Evolutionary conservation across 768 basidiomycete genomes (phyloP), one percentile per base, ranked within the genome.

Genomic region (Lanmaoa rubissima): DNA sequence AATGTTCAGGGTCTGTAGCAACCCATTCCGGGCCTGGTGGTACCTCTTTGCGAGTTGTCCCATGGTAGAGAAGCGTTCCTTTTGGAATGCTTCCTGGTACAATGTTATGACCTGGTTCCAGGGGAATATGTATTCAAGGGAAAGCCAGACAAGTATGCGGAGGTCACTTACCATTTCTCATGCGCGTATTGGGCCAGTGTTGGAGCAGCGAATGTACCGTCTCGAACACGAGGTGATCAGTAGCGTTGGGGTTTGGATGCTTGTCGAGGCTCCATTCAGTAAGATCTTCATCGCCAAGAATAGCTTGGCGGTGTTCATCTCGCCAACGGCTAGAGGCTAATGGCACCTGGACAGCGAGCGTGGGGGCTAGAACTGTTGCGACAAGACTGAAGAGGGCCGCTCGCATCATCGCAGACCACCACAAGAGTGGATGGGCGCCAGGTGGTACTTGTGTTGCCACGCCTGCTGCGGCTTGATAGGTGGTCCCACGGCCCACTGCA

Each of bases 121-220:
- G 36, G 58, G 44, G 31, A n/a, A 59, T 52, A 32, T 61, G 52
- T 4, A 51, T 64, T 67, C 1, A 49, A 53, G 6, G 58, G 57
- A 24, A 55, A 39, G 61, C 54, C 61, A 32, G 60, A 62, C 3
- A 61, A 57, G 12, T 53, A 52, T 4, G 38, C 45, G 0, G 3
- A 12, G 21, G 21, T 8, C 4, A 9, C 69, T 48, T 48, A 77
- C 78, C 77, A 61, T 78, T 78, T 48, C 78, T 70, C 65, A 79
- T 78, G 4, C 77, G 74, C 0, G 78, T 78, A 50, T 79, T 77
- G 13, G 76, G 74, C 78, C 78, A 79, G 54, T 74, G 77, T 45
- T 79, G 77, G 12, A 78, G 66, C 0, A 67, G 17, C 67, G 60
- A 41, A 68, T 61, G 26, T 61, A 67, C 55, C 59, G 69, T 55